A percentile compares a stretch with the other conserved stretches of the same genome.
Evolutionary conservation across 768 basidiomycete species (phyloP).

Genomic region (Ramaria rubella): DNA sequence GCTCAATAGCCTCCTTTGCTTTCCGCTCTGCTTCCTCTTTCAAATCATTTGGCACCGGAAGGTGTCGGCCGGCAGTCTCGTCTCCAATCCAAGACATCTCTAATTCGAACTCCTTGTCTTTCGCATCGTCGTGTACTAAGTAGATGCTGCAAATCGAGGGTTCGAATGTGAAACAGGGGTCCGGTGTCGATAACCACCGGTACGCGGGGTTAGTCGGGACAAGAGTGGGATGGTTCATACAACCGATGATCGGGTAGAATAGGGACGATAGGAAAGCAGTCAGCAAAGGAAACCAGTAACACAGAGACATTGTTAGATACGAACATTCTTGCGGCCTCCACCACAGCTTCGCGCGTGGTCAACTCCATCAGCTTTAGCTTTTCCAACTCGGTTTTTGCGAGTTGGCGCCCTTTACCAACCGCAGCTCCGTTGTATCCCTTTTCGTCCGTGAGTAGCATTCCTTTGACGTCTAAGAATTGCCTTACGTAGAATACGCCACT

Average conservation of each 20-base stretch:
- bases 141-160: constrained; percentile 62
- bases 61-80: constrained; percentile 74
- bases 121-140: constrained; percentile 93
- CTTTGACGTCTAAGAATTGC: constrained; percentile 12
- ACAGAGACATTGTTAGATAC: constrained; percentile 23
- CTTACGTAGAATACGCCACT: constrained; percentile 86
- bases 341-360: constrained; percentile 76
- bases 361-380: constrained; percentile 85
- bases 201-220: neutral
- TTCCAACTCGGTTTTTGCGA: constrained; percentile 97
- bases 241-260: neutral
- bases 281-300: constrained; percentile 8
- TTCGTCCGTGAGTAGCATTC: neutral
- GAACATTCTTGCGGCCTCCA: constrained; percentile 93
- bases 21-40: constrained; percentile 78
- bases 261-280: neutral
- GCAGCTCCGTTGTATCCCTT: constrained; percentile 95
- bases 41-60: constrained; percentile 79
- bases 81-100: constrained; percentile 95
- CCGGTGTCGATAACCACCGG: neutral
- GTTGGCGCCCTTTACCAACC: constrained; percentile 95
- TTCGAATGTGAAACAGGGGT: neutral
- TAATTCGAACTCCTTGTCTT: constrained; percentile 97
- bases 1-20: constrained; percentile 81
- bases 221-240: neutral